phyloP scores from a whole-genome alignment of 768 basidiomycete species.

The Sarcodon aspratus region DNA sequence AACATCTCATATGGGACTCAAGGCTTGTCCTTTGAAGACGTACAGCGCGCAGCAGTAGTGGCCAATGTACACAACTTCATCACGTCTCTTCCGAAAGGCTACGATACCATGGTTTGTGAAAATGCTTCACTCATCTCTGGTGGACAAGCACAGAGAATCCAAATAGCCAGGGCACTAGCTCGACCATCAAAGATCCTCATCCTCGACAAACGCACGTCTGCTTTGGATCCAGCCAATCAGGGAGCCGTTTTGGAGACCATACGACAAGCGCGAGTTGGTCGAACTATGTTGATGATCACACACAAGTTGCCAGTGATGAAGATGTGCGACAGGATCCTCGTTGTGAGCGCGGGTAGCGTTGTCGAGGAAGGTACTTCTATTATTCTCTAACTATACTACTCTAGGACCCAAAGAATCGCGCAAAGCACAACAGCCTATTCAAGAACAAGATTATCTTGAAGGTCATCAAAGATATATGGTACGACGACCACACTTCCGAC shows the following conservation, averaged over 20 bases:
- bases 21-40: too few species aligned
- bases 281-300: conserved; percentile 90
- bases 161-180: too few species aligned
- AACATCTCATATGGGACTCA: conserved; percentile 82
- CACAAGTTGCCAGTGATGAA: conserved; percentile 88
- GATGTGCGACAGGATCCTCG: conserved; percentile 83
- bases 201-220: conserved; percentile 92
- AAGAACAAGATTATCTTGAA: too few species aligned
- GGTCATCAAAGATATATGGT: too few species aligned
- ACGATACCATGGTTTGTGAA: conserved; percentile 83
- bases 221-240: conserved; percentile 81
- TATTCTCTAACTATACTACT: too few species aligned
- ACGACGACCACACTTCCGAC: too few species aligned
- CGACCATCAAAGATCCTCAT: conserved; percentile 69
- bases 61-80: conserved; percentile 88
- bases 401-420: too few species aligned
- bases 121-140: conserved; percentile 88
- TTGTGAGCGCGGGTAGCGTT: conserved; percentile 67
- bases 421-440: too few species aligned
- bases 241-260: conserved; percentile 73
- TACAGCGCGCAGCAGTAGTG: conserved; percentile 57
- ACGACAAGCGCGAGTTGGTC: too few species aligned
- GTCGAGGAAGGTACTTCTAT: conserved; percentile 75
- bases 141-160: conserved; percentile 88
- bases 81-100: conserved; percentile 65